These are phyloP conservation scores for Pseudogymnoascus sp. DNA, from an alignment of 2,329 filamentous ascomycete genomes.

Conservation along the genomic window DNA sequence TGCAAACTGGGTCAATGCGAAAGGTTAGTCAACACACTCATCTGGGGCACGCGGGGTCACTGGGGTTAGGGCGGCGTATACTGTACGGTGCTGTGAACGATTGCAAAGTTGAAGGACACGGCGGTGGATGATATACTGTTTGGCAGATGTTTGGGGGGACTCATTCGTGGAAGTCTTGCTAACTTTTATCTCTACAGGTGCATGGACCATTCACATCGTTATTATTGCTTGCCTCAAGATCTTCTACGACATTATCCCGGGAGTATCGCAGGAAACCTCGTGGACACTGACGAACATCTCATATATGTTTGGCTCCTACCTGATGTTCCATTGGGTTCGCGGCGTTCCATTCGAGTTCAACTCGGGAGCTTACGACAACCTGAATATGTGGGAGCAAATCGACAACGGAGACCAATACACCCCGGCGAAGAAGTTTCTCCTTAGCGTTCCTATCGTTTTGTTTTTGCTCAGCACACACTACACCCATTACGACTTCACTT, in stretches of 20 bases:
- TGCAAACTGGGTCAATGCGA: conserved; percentile 97
- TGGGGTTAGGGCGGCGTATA: neutral
- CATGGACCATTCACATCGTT: conserved; percentile 96
- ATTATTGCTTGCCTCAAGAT: conserved; percentile 89
- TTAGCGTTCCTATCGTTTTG: conserved; percentile 86
- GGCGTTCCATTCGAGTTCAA: conserved; percentile 99
- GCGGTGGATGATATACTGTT: neutral
- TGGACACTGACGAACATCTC: conserved; percentile 99
- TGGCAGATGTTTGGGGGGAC: neutral
- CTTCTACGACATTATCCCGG: conserved; percentile 91
- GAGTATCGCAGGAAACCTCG: conserved; percentile 93
- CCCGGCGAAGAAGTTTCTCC: conserved; percentile 94
- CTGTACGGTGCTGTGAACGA: neutral
- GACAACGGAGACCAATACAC: conserved; percentile 99
- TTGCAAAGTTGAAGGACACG: neutral
- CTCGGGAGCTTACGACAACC: conserved; percentile 93
- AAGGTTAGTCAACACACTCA: conserved; percentile 56
- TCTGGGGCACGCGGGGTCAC: neutral
- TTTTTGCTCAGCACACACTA: conserved; percentile 98
- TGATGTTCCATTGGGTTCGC: conserved; percentile 99
- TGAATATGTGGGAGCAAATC: conserved; percentile 99
- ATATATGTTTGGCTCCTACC: conserved; percentile 97
- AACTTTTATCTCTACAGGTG: conserved; percentile 49
- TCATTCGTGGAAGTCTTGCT: neutral
- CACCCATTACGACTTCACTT: conserved; percentile 93